Percentiles rank a stretch among this genome's conserved stretches.
Conservation (phyloP, 2,329 filamentous ascomycete genomes). For the Trichoderma koningiopsis region DNA sequence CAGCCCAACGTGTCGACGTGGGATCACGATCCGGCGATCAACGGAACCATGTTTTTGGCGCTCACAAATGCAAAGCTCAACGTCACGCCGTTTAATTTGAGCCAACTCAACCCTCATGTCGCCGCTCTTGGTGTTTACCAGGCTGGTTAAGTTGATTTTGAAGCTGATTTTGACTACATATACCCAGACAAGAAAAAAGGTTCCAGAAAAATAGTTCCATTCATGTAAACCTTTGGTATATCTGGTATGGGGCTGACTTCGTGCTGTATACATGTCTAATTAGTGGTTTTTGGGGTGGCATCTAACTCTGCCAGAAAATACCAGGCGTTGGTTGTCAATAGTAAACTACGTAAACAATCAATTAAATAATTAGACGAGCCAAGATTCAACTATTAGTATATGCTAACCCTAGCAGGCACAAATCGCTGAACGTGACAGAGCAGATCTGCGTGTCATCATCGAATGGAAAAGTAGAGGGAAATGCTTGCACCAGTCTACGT, state of each 20-base stretch:
- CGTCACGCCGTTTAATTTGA: slow-evolving; percentile 77
- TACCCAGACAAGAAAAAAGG: neutral
- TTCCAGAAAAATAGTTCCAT: neutral
- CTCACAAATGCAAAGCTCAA: slow-evolving; percentile 69
- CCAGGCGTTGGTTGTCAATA: neutral
- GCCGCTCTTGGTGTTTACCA: slow-evolving; percentile 70
- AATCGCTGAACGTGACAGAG: neutral
- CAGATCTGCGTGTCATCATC: no score
- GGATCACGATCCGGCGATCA: slow-evolving; percentile 67
- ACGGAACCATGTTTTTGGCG: slow-evolving; percentile 78
- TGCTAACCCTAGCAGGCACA: neutral
- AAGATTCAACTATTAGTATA: neutral
- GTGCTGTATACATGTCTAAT: neutral
- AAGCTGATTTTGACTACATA: neutral
- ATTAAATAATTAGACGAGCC: neutral
- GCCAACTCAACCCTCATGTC: slow-evolving; percentile 74
- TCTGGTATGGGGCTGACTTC: neutral
- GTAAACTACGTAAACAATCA: neutral
- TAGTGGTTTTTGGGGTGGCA: neutral
- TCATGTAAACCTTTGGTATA: neutral
- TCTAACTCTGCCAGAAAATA: neutral
- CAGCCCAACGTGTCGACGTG: slow-evolving; percentile 73
- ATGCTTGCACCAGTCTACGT: no score
- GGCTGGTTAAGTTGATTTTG: neutral
- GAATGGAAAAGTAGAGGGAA: no score